Conservation (phyloP, 495 filamentous ascomycete genomes). For the Aspergillus bridgeri region DNA sequence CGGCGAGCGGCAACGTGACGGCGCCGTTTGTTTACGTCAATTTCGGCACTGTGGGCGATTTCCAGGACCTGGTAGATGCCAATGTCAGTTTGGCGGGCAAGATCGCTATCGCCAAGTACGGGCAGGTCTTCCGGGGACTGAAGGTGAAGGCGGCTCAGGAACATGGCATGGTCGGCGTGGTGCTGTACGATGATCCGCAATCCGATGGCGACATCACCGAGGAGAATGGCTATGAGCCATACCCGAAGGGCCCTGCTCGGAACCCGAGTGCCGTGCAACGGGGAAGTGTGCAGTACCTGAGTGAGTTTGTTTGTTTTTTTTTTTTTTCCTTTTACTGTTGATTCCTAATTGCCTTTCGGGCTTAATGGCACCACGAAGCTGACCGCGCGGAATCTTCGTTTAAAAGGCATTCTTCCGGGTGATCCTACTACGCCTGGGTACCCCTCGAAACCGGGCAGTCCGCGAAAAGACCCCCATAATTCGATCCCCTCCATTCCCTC, state of each 20-base stretch:
- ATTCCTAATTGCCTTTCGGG: not conserved
- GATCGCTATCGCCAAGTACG: constrained; percentile 85
- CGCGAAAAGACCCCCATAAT: constrained; percentile 65
- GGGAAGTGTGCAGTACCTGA: constrained; percentile 86
- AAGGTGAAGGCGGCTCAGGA: constrained; percentile 94
- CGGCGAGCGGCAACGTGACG: constrained; percentile 85
- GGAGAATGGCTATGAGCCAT: constrained; percentile 72
- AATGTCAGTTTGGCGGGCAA: constrained; percentile 78
- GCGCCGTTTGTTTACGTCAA: constrained; percentile 82
- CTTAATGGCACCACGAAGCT: not conserved
- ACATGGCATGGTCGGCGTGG: constrained; percentile 80
- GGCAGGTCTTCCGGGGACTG: constrained; percentile 79
- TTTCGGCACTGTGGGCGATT: constrained; percentile 83
- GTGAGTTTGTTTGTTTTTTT: no score
- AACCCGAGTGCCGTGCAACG: constrained; percentile 88
- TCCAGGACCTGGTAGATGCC: constrained; percentile 72
- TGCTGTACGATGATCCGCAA: constrained; percentile 87
- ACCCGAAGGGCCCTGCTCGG: constrained; percentile 84
- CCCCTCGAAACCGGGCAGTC: constrained; percentile 84
- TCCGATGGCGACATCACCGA: constrained; percentile 81
- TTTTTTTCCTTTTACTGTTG: not conserved
- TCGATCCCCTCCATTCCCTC: constrained; percentile 85
- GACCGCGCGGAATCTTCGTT: not conserved
- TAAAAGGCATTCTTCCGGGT: constrained; percentile 55
- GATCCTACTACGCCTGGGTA: constrained; percentile 90